Conservation (phyloP, 352 stramenopile genomes). For the Stramenopiles sp. region DNA sequence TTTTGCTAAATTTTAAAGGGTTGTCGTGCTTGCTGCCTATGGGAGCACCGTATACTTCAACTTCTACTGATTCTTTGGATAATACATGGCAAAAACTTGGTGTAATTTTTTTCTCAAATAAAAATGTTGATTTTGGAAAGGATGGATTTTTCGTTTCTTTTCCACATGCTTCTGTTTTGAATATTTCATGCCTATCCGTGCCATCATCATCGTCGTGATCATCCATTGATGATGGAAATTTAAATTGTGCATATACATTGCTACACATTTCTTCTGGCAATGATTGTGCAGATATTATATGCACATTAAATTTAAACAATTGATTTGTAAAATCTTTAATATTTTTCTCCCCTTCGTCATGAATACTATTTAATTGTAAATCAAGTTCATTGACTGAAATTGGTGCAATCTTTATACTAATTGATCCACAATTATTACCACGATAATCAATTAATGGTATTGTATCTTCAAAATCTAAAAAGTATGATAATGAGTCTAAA, state of each 20-base stretch:
- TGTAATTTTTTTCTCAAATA: slow-evolving; percentile 13
- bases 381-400: slow-evolving; percentile 11
- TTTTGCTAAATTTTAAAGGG: not conserved
- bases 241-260: slow-evolving; percentile 13
- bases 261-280: slow-evolving; percentile 16
- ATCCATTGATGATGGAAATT: slow-evolving; percentile 4
- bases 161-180: slow-evolving; percentile 11
- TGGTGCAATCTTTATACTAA: slow-evolving; percentile 13
- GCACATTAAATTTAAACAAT: slow-evolving; percentile 12
- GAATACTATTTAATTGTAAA: slow-evolving; percentile 12
- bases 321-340: slow-evolving; percentile 11
- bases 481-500: slow-evolving; percentile 33
- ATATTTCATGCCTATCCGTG: slow-evolving; percentile 8
- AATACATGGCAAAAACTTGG: slow-evolving; percentile 15
- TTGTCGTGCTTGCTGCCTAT: not conserved
- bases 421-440: slow-evolving; percentile 13
- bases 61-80: slow-evolving; percentile 12
- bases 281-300: slow-evolving; percentile 12
- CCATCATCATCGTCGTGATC: not conserved
- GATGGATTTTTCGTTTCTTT: slow-evolving; percentile 15
- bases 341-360: slow-evolving; percentile 14
- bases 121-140: slow-evolving; percentile 13
- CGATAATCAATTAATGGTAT: slow-evolving; percentile 20
- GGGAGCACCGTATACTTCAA: slow-evolving; percentile 17
- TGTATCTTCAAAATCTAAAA: slow-evolving; percentile 20